Conservation (phyloP, 164 flowering plant genomes). For the Piper betle region DNA sequence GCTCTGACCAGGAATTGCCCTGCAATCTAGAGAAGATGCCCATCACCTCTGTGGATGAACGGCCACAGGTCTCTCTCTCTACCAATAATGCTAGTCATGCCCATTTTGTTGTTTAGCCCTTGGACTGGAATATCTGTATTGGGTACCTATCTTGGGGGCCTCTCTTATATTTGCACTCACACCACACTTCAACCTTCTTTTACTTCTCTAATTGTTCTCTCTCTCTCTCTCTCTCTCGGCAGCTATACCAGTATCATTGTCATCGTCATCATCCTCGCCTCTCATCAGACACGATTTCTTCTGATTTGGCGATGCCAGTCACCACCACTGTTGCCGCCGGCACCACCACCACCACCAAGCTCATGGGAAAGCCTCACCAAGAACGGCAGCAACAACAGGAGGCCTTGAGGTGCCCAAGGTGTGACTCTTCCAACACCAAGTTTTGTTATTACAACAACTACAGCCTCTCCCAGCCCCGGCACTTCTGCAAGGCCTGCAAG, state of each 20-base stretch:
- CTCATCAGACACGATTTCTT: background rate
- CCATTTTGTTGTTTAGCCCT: slow-evolving; percentile 20
- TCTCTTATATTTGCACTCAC: background rate
- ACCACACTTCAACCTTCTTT: background rate
- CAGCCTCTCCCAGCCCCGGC: slow-evolving; percentile 76
- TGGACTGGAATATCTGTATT: slow-evolving; percentile 14
- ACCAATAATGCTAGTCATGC: slow-evolving; percentile 17
- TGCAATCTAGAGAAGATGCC: slow-evolving; percentile 3
- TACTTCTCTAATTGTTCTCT: background rate
- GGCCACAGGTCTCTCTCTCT: slow-evolving; percentile 8
- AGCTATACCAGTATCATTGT: background rate
- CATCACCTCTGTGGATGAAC: background rate
- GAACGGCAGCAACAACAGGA: slow-evolving; percentile 2
- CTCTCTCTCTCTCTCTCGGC: slow-evolving; percentile 4
- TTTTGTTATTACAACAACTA: slow-evolving; percentile 90
- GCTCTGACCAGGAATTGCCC: background rate
- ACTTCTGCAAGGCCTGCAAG: slow-evolving; percentile 81
- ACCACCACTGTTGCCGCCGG: too few species aligned
- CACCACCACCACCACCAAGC: slow-evolving; percentile 6
- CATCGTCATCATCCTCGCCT: background rate
- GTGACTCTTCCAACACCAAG: slow-evolving; percentile 77
- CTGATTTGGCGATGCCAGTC: slow-evolving; percentile 6
- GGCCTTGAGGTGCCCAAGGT: slow-evolving; percentile 56
- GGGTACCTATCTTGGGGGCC: slow-evolving; percentile 3
- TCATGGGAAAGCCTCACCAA: slow-evolving; percentile 10